phyloP scores from a whole-genome alignment of 495 filamentous ascomycete species.

The Penicillium macrosclerotiorum region DNA sequence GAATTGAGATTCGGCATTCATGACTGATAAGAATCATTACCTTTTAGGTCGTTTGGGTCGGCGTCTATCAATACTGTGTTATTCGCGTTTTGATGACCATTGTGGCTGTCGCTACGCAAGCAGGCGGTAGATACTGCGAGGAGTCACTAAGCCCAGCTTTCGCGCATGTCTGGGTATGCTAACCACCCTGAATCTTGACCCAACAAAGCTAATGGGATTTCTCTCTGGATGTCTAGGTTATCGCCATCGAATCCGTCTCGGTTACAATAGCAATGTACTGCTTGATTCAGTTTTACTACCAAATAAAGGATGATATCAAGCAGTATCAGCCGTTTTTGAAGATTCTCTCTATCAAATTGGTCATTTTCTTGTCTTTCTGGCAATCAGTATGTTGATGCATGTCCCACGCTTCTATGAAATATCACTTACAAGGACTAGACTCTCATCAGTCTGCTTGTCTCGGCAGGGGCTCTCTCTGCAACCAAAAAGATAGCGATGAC shows the following conservation, averaged over 20 bases:
- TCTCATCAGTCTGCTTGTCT: conserved; percentile 68
- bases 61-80: conserved; percentile 75
- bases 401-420: too few relatives aligned
- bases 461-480: conserved; percentile 58
- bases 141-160: conserved; percentile 62
- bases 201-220: not conserved
- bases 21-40: too few relatives aligned
- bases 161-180: conserved; percentile 66
- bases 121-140: conserved; percentile 64
- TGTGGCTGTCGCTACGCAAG: conserved; percentile 53
- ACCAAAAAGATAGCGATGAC: conserved; percentile 60
- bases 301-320: conserved; percentile 66
- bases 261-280: conserved; percentile 92
- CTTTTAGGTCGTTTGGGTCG: conserved; percentile 62
- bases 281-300: conserved; percentile 85
- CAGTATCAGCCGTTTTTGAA: conserved; percentile 77
- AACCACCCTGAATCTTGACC: conserved; percentile 37
- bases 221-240: conserved; percentile 41
- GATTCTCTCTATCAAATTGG: conserved; percentile 83
- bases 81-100: conserved; percentile 63
- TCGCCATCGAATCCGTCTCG: conserved; percentile 66
- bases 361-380: conserved; percentile 96
- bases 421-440: too few relatives aligned
- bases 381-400: conserved; percentile 53
- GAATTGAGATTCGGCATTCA: too few relatives aligned